Percentiles rank a stretch among this genome's conserved stretches.
phyloP scores from a whole-genome alignment of 164 flowering plant genomes.

The Cinnamomum chago region DNA sequence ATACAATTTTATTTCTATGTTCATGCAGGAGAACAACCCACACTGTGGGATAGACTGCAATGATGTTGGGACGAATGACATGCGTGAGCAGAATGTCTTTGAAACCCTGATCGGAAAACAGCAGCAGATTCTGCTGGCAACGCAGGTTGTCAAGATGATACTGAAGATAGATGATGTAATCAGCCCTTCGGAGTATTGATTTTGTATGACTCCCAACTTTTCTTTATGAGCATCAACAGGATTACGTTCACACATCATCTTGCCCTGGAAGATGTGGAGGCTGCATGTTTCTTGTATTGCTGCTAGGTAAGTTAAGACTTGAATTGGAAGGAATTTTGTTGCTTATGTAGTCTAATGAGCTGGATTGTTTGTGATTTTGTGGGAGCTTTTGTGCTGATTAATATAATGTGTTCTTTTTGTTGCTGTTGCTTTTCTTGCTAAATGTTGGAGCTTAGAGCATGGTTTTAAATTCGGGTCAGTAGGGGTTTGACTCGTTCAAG shows the following conservation, averaged over 20 bases:
- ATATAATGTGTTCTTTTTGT: too few relatives aligned
- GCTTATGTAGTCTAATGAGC: neutral
- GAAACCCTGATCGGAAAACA: conserved; percentile 96
- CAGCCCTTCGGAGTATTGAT: conserved; percentile 65
- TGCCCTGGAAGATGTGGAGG: neutral
- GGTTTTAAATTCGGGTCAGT: too few relatives aligned
- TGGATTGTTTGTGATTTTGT: neutral
- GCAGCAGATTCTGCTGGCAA: conserved; percentile 88
- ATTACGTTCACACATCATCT: neutral
- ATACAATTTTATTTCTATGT: too few relatives aligned
- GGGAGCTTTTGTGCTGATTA: neutral
- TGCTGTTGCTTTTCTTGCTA: too few relatives aligned
- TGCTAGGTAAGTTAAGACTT: neutral
- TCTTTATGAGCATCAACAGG: neutral
- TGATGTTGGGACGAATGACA: conserved; percentile 93
- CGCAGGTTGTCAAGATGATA: conserved; percentile 98
- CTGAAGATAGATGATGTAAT: conserved; percentile 94
- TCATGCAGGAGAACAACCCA: conserved; percentile 72
- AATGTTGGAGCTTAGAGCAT: too few relatives aligned
- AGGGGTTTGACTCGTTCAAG: too few relatives aligned
- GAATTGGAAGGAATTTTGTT: neutral
- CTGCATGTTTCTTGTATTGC: neutral
- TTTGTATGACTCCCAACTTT: neutral
- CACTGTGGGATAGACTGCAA: conserved; percentile 91
- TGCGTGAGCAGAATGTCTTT: conserved; percentile 92